Evolutionary conservation across 164 flowering plant species (phyloP).

Genomic region (Stephania cephalantha): DNA sequence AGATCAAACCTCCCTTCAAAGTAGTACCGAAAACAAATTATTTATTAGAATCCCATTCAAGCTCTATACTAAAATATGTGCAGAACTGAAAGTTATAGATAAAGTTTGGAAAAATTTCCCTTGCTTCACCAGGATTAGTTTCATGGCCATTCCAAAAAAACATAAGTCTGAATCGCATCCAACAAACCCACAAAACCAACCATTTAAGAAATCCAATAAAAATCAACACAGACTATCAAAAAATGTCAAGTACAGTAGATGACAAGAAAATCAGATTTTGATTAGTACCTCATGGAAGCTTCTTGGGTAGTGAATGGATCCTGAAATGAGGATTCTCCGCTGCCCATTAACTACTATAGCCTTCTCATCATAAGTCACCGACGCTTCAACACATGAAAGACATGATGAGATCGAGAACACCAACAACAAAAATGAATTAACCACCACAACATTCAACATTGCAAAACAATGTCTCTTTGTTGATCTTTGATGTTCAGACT

Average conservation of each 20-base stretch:
- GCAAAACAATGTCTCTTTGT: too few relatives aligned
- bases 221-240: neutral
- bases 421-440: conserved; percentile 10
- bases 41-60: neutral
- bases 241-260: neutral
- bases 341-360: conserved; percentile 64
- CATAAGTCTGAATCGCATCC: conserved; percentile 77
- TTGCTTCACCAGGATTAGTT: conserved; percentile 69
- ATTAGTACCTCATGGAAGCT: conserved; percentile 80
- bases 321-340: conserved; percentile 70
- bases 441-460: conserved; percentile 10
- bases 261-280: conserved; percentile 12
- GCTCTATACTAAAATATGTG: neutral
- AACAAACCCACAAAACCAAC: conserved; percentile 16
- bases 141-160: conserved; percentile 89
- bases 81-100: neutral
- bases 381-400: conserved; percentile 31
- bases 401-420: conserved; percentile 10
- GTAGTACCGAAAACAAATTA: conserved; percentile 42
- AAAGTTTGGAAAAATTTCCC: neutral
- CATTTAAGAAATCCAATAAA: neutral
- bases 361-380: conserved; percentile 66
- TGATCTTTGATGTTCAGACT: too few relatives aligned
- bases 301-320: conserved; percentile 91
- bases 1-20: conserved; percentile 73